A percentile compares a stretch with the other conserved stretches of the same genome.
Evolutionary conservation across 225 moss, liverwort and hornwort species (phyloP).

Genomic region (Sphagnum contortum): DNA sequence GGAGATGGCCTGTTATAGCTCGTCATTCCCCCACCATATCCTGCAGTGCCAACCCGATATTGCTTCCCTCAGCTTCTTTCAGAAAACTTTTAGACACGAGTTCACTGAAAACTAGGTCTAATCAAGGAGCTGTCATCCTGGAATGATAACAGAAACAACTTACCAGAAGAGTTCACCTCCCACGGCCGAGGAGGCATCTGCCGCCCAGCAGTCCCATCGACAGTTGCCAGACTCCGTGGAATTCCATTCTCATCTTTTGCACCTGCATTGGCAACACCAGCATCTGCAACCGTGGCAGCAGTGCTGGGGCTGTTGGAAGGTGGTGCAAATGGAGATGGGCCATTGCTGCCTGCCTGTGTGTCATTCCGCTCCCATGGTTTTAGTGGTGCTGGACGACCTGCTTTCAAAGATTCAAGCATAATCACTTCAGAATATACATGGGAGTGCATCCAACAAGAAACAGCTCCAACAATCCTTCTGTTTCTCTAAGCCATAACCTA

Average conservation of each 20-base stretch:
- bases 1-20: too few species aligned
- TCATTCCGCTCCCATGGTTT: conserved; percentile 95
- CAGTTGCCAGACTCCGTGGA: conserved; percentile 10
- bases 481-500: too few species aligned
- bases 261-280: conserved; percentile 38
- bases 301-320: conserved; percentile 61
- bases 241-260: conserved; percentile 57
- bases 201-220: conserved; percentile 45
- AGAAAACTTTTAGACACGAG: too few species aligned
- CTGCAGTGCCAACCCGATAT: conserved; percentile 5
- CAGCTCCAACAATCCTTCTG: too few species aligned
- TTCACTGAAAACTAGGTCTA: too few species aligned
- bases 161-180: conserved; percentile 71
- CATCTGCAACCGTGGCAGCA: conserved; percentile 59
- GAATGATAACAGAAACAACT: neutral
- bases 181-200: conserved; percentile 91
- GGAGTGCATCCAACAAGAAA: too few species aligned
- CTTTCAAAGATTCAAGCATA: neutral
- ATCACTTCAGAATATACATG: too few species aligned
- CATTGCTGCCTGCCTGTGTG: conserved; percentile 37
- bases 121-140: too few species aligned
- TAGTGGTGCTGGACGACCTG: conserved; percentile 83
- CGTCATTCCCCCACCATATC: conserved; percentile 37
- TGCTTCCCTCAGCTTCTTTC: too few species aligned
- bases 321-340: conserved; percentile 81